Evolutionary conservation across 192 early-diverging fungal genomes (phyloP).

Genomic region (Cetraspora pellucida): DNA sequence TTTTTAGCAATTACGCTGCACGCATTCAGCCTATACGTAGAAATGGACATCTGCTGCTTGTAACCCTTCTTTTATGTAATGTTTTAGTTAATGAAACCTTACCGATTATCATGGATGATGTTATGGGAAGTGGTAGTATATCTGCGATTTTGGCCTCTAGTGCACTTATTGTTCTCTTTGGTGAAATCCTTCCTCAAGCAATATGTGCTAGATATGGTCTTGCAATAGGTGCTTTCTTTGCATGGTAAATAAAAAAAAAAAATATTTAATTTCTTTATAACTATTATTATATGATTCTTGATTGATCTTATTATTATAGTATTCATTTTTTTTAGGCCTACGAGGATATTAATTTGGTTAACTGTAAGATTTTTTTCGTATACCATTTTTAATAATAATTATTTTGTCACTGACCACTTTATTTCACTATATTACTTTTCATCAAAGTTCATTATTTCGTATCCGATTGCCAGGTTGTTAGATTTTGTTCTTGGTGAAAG

Average conservation of each 20-base stretch:
- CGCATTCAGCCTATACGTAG: slow-evolving; percentile 84
- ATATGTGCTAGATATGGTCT: slow-evolving; percentile 88
- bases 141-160: slow-evolving; percentile 85
- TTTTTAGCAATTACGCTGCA: slow-evolving; percentile 59
- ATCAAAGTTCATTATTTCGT: slow-evolving; percentile 64
- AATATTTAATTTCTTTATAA: neutral
- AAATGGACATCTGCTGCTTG: slow-evolving; percentile 84
- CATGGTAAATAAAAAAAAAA: slow-evolving; percentile 45
- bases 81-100: slow-evolving; percentile 90
- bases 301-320: neutral
- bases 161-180: slow-evolving; percentile 86
- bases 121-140: slow-evolving; percentile 70
- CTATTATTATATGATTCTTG: neutral
- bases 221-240: slow-evolving; percentile 87
- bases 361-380: slow-evolving; percentile 32
- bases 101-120: slow-evolving; percentile 74
- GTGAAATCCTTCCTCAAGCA: slow-evolving; percentile 91
- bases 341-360: slow-evolving; percentile 58
- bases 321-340: slow-evolving; percentile 39
- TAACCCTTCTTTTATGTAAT: slow-evolving; percentile 84
- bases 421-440: no score
- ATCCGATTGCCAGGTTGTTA: slow-evolving; percentile 84
- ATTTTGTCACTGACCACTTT: no score
- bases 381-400: no score
- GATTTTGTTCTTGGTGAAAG: slow-evolving; percentile 80